phyloP scores from a whole-genome alignment of 768 basidiomycete genomes.

The Lactarius pseudohatsudake region DNA sequence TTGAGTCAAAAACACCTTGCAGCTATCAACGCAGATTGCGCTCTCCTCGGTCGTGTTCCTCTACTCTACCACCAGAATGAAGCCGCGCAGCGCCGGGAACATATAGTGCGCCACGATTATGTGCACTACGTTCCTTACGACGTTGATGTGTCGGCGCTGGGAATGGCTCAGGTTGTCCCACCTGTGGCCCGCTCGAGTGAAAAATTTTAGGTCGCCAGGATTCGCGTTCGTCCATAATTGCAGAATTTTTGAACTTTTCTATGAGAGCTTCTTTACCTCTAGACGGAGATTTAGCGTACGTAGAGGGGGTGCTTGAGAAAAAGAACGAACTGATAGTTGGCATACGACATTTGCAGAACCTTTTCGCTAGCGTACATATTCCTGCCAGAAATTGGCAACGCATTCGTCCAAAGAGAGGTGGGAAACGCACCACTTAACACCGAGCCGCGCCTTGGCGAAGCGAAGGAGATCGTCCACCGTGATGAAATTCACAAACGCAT shows the following conservation, averaged over 20 bases:
- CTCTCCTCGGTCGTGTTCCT: constrained; percentile 18
- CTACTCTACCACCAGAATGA: constrained; percentile 14
- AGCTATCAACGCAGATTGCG: constrained; percentile 7
- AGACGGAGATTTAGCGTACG: not conserved
- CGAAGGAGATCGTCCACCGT: constrained; percentile 68
- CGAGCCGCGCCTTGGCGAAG: constrained; percentile 73
- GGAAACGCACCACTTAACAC: constrained; percentile 72
- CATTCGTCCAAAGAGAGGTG: constrained; percentile 1
- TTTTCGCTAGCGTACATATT: constrained; percentile 93
- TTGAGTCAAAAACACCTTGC: not conserved
- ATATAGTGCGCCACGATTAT: constrained; percentile 72
- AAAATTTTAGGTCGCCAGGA: constrained; percentile 85
- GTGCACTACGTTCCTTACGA: constrained; percentile 79
- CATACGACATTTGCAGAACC: constrained; percentile 87
- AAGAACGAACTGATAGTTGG: constrained; percentile 81
- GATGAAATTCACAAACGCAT: constrained; percentile 91
- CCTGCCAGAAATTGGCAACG: constrained; percentile 43
- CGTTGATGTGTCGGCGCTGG: constrained; percentile 78
- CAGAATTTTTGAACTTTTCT: constrained; percentile 90
- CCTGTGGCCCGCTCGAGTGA: constrained; percentile 68
- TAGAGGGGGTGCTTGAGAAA: not conserved
- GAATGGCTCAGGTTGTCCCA: constrained; percentile 79
- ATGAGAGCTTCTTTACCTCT: constrained; percentile 90
- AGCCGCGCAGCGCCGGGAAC: constrained; percentile 36
- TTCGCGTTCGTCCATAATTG: constrained; percentile 85